A percentile compares a stretch with the other conserved stretches of the same genome.
Conservation (phyloP, 164 flowering plant species). For the Stephania japonica region DNA sequence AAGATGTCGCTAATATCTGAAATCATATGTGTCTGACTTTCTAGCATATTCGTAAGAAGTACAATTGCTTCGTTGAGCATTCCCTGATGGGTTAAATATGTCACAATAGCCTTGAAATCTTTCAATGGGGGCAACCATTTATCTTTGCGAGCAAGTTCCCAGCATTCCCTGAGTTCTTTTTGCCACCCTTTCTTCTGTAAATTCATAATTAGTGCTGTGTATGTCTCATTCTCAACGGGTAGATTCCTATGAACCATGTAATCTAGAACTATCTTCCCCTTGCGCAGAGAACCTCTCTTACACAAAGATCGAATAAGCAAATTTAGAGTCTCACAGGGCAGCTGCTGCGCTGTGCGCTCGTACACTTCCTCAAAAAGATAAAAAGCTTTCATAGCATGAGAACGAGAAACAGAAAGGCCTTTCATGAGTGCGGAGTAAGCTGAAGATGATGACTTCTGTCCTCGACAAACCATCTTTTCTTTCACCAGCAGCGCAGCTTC, state of each 20-base stretch:
- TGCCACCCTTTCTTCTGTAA: constrained; percentile 39
- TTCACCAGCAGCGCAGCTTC: constrained; percentile 35
- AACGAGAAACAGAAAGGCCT: constrained; percentile 31
- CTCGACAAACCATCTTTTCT: constrained; percentile 49
- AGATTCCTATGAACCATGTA: constrained; percentile 41
- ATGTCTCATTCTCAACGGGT: constrained; percentile 33
- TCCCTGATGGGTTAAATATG: constrained; percentile 33
- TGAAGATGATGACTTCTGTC: constrained; percentile 52
- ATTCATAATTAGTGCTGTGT: constrained; percentile 34
- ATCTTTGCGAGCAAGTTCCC: constrained; percentile 34
- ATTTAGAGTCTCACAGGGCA: constrained; percentile 56
- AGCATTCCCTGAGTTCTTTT: constrained; percentile 31
- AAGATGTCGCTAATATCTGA: constrained; percentile 30
- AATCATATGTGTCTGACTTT: constrained; percentile 17
- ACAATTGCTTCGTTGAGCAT: constrained; percentile 49
- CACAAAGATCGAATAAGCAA: constrained; percentile 43
- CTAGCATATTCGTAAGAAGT: constrained; percentile 43
- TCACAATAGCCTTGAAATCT: constrained; percentile 35
- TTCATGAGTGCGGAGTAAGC: constrained; percentile 39
- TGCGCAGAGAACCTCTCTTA: constrained; percentile 33
- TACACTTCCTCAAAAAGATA: constrained; percentile 42
- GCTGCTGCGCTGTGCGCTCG: constrained; percentile 24
- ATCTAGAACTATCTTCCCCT: constrained; percentile 33
- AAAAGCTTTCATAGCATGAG: constrained; percentile 22
- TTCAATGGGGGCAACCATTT: constrained; percentile 53